These are phyloP conservation scores for Piper longum DNA, from an alignment of 164 flowering plant genomes.

Conservation along the genomic window DNA sequence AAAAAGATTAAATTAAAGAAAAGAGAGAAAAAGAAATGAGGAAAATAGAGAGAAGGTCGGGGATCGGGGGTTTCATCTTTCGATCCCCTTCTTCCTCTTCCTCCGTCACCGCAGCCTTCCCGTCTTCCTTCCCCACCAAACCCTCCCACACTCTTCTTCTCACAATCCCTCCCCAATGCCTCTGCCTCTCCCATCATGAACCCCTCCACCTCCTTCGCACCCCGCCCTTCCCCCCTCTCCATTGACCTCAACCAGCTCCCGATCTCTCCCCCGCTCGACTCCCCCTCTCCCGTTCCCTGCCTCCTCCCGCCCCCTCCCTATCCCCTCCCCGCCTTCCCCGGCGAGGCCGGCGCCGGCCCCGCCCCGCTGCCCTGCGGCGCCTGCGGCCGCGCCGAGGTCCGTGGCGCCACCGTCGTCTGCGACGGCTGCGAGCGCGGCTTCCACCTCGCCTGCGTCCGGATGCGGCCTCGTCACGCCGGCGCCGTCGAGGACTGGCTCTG, in stretches of 20 bases:
- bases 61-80: not conserved
- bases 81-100: not conserved
- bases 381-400: slow-evolving; percentile 16
- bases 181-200: not conserved
- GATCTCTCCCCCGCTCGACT: slow-evolving; percentile 12
- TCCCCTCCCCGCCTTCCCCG: slow-evolving; percentile 19
- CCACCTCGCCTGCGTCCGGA: no score
- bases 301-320: slow-evolving; percentile 8
- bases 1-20: no score
- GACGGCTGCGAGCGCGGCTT: no score
- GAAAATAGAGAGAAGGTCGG: no score
- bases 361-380: slow-evolving; percentile 16
- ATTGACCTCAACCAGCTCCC: slow-evolving; percentile 79
- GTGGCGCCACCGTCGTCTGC: no score
- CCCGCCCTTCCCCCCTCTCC: slow-evolving; percentile 23
- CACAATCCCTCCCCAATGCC: not conserved
- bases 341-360: not conserved
- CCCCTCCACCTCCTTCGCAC: not conserved
- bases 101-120: not conserved
- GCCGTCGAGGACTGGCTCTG: no score
- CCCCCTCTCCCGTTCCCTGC: not conserved
- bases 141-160: not conserved
- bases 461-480: no score
- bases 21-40: no score
- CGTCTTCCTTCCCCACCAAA: not conserved